Conservation (phyloP, 768 basidiomycete genomes). For the Asterophora lycoperdoides region DNA sequence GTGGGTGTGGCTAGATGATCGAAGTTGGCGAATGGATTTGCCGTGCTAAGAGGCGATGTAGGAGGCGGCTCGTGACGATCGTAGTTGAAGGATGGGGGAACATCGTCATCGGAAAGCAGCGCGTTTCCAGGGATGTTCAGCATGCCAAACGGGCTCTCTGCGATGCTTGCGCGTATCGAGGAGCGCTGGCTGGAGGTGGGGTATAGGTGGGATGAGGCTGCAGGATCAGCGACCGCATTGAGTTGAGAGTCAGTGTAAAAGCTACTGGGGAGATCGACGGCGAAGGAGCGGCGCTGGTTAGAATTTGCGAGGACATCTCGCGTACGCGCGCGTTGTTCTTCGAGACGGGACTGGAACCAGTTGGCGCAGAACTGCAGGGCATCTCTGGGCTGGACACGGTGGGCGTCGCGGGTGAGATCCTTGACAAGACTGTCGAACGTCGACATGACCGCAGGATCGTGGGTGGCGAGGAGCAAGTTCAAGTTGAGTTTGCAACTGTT, state of each 20-base stretch:
- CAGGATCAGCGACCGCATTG: conserved; percentile 21
- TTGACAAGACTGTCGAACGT: conserved; percentile 79
- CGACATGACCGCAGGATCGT: conserved; percentile 38
- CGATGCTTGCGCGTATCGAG: conserved; percentile 52
- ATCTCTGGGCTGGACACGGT: conserved; percentile 85
- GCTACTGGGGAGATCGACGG: conserved; percentile 50
- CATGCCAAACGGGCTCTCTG: conserved; percentile 71
- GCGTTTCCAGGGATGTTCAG: conserved; percentile 82
- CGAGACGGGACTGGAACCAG: conserved; percentile 89
- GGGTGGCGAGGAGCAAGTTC: conserved; percentile 18
- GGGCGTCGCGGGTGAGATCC: conserved; percentile 82
- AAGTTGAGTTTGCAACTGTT: conserved; percentile 3
- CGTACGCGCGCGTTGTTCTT: conserved; percentile 75
- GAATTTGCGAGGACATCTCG: conserved; percentile 60
- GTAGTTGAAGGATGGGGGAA: conserved; percentile 55
- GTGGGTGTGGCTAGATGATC: conserved; percentile 45
- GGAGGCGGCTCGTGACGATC: conserved; percentile 58
- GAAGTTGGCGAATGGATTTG: conserved; percentile 50
- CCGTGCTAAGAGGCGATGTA: conserved; percentile 53
- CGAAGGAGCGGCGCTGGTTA: conserved; percentile 45
- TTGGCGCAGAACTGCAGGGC: conserved; percentile 89
- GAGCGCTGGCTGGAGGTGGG: conserved; percentile 44
- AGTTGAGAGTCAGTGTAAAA: conserved; percentile 55
- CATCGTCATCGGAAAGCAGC: conserved; percentile 50
- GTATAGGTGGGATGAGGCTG: conserved; percentile 54